These are phyloP conservation scores for Diaporthe longicolla DNA, from an alignment of 2,329 filamentous ascomycete genomes.

Conservation along the genomic window DNA sequence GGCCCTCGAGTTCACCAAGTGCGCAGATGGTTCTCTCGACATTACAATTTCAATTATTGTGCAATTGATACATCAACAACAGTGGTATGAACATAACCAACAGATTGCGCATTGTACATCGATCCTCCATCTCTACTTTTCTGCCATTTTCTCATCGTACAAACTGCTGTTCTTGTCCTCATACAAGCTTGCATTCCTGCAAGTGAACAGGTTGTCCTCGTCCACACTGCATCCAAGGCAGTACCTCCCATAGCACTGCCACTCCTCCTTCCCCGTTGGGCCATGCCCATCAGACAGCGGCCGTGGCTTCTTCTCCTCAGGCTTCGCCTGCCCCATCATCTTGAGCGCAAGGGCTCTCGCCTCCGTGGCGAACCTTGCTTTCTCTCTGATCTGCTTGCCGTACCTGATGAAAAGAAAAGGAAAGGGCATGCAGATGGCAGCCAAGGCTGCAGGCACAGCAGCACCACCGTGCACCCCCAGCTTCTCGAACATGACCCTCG, in stretches of 20 bases:
- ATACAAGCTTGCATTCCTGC: constrained; percentile 14
- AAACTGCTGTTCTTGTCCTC: background rate
- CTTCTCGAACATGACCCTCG: constrained; percentile 68
- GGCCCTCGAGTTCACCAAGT: no score
- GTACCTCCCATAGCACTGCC: constrained; percentile 17
- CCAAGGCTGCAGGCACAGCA: constrained; percentile 80
- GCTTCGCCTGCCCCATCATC: constrained; percentile 11
- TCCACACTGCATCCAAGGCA: constrained; percentile 15
- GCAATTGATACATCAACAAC: no score
- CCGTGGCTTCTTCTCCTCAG: constrained; percentile 2
- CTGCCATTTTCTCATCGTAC: background rate
- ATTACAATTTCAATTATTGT: no score
- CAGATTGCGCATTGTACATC: background rate
- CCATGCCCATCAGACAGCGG: constrained; percentile 17
- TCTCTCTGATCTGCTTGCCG: constrained; percentile 54
- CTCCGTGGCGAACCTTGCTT: constrained; percentile 69
- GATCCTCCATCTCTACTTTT: background rate
- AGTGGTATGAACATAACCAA: background rate
- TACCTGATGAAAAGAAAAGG: constrained; percentile 75
- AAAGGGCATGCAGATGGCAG: constrained; percentile 67
- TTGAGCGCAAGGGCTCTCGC: constrained; percentile 9
- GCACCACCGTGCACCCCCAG: constrained; percentile 83
- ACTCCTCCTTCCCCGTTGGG: constrained; percentile 10
- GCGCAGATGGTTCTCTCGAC: no score
- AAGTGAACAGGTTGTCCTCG: constrained; percentile 23